phyloP scores from a whole-genome alignment of 495 filamentous ascomycete genomes.

The Aspergillus coremiiformis region DNA sequence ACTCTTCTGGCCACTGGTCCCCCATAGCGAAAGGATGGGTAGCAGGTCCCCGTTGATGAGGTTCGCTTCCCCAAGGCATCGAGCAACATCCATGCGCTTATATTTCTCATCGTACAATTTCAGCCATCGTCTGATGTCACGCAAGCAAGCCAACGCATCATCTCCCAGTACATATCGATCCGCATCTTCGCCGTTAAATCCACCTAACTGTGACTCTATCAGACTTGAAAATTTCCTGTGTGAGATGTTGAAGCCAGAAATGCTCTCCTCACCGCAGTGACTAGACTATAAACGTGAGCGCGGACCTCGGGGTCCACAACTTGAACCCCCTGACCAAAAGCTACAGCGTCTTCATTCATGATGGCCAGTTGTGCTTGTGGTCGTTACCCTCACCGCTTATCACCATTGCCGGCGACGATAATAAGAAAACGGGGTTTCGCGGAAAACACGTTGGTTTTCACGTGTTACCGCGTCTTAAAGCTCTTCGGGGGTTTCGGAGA shows the following conservation, averaged over 20 bases:
- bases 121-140: conserved; percentile 90
- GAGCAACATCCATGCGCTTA: conserved; percentile 89
- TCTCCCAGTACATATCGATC: conserved; percentile 85
- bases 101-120: conserved; percentile 90
- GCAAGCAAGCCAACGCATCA: conserved; percentile 83
- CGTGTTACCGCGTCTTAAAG: conserved; percentile 28
- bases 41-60: conserved; percentile 84
- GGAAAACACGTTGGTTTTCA: conserved; percentile 30
- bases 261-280: conserved; percentile 69
- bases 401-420: neutral
- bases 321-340: conserved; percentile 34
- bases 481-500: conserved; percentile 23
- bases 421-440: too few species aligned
- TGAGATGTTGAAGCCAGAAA: neutral
- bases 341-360: conserved; percentile 37
- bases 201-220: conserved; percentile 62
- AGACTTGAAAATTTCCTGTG: too few species aligned
- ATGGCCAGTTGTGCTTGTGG: conserved; percentile 11
- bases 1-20: conserved; percentile 54
- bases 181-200: conserved; percentile 70
- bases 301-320: conserved; percentile 81
- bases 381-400: neutral
- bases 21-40: conserved; percentile 79
- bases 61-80: conserved; percentile 88
- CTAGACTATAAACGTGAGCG: conserved; percentile 83